Base-by-base conservation (phyloP, 805 yeast species). In the Starmerella asiatica region DNA sequence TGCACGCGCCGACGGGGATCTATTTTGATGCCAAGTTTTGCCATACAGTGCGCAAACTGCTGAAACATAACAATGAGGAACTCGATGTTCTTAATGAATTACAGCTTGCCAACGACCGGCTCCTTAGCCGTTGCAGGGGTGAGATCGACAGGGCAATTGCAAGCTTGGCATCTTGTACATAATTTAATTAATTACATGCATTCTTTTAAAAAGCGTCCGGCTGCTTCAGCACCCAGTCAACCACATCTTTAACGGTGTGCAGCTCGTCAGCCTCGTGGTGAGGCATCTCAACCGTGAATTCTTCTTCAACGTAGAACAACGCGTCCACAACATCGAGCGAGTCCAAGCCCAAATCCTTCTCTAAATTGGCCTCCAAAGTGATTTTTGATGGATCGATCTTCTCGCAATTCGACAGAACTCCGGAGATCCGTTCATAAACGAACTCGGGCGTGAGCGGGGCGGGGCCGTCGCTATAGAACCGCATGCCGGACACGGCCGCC, bases 281-380 rank as follows among this genome's bases (percentile, higher is more conserved):
- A 15, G 53, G 52, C 54, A 58, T 58, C 46, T 47, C 60, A 43
- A 67, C 58, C 34, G 65, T 64, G 52, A 78, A 78, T 59, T 77
- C 86, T 68, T 85, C 95, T 67, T 88, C 98, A 55, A 91, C 76
- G 43, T 93, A 94, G 64, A 88, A 93, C 48, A 91, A 70, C 39
- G 91, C 88, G 64, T 88, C 98, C 43, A 86, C 94, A 47, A 88
- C 79, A 57, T 88, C 98, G 52, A 88, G 70, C 4, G 94, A 82
- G 63, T 88, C 98, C 58, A 82, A 70, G 11, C 85, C 86, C 50
- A 82, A 69, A 56, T 81, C 93, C 28, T 54, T 54, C 36, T 62
- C 54, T 43, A 67, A 57, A 29, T 57, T 52, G 17, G 70, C 62
- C 23, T 62, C 67, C 11, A 64, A 58, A 15, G 64, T 55, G 38